Evolutionary conservation across 257 asterid genomes (phyloP), one percentile per base, ranked within the genome.

Genomic region (Salvia splendens): DNA sequence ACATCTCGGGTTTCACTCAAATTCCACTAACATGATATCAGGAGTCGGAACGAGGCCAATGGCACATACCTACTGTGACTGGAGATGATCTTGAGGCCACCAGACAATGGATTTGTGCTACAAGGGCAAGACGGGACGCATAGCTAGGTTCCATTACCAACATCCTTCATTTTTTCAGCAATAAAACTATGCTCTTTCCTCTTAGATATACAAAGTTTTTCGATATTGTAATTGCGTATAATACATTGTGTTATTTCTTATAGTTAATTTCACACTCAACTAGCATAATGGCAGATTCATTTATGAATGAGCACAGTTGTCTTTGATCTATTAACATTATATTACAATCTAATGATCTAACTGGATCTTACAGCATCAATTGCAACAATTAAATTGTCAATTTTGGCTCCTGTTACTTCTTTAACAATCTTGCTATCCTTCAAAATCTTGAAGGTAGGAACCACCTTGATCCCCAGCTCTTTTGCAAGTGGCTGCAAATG

Each of bases 391-490:
- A 92, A 79, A 64, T 89, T 86, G 3, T 92, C 95, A 20, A 70
- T 72, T 72, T 92, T 92, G 80, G 96, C 95, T 54, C 96, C 98
- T 0, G 88, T 87, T 10, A 92, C 87, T 83, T 89, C 98, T 77
- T 83, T 84, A 49, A 85, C 89, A 41, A 92, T 43, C 84, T 85
- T 83, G 83, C 75, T 63, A 12, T 72, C 76, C 85, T 89, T 87
- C 42, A 92, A 76, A 68, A 89, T 79, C 94, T 92, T 92, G 86
- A 92, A 92, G 35, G 98, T 92, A 6, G 96, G 95, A 82, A 92
- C 98, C 79, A 87, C 96, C 79, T 77, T 89, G 47, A 92, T 83
- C 64, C 98, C 96, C 4, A 92, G 83, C 81, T 92, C 96, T 79
- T 89, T 89, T 2, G 96, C 95, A 79, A 92, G 67, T 40, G 85